Percentiles rank a stretch among this genome's conserved stretches.
These are phyloP conservation scores for Heterobasidion annosum DNA, from an alignment of 1,284 basidiomycete genomes.

Conservation along the genomic window DNA sequence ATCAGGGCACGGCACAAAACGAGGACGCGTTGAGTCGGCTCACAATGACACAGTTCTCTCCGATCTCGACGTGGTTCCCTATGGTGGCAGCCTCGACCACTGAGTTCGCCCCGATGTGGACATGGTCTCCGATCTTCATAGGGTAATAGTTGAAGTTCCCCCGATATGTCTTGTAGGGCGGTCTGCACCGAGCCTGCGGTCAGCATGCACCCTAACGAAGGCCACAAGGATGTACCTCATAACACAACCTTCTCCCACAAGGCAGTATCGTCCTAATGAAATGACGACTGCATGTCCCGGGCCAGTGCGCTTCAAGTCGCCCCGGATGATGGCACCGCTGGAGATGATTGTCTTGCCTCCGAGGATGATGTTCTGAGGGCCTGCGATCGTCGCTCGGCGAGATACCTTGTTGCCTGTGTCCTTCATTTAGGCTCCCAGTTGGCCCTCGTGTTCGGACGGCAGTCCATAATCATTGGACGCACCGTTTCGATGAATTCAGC, in stretches of 20 bases:
- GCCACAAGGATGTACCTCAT: conserved; percentile 53
- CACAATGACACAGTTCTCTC: conserved; percentile 91
- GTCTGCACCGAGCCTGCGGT: conserved; percentile 30
- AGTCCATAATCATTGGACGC: conserved; percentile 13
- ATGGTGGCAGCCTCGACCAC: conserved; percentile 94
- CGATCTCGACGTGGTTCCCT: conserved; percentile 92
- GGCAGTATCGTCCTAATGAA: conserved; percentile 86
- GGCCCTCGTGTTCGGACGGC: background rate
- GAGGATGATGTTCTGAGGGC: conserved; percentile 94
- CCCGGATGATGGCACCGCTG: conserved; percentile 79
- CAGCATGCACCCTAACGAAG: conserved; percentile 1
- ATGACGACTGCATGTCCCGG: conserved; percentile 90
- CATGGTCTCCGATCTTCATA: conserved; percentile 93
- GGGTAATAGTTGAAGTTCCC: conserved; percentile 97
- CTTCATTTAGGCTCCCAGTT: conserved; percentile 11
- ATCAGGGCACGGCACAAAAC: background rate
- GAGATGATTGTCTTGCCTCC: conserved; percentile 97
- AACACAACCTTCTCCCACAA: conserved; percentile 83
- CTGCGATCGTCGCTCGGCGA: conserved; percentile 85
- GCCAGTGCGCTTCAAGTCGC: conserved; percentile 78
- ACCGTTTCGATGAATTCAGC: conserved; percentile 79
- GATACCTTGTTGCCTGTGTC: conserved; percentile 69
- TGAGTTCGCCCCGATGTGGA: conserved; percentile 81
- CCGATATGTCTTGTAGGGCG: conserved; percentile 84
- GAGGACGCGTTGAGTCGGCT: conserved; percentile 18